Evolutionary conservation across 164 flowering plant species (phyloP).

Genomic region (Annona squamosa): DNA sequence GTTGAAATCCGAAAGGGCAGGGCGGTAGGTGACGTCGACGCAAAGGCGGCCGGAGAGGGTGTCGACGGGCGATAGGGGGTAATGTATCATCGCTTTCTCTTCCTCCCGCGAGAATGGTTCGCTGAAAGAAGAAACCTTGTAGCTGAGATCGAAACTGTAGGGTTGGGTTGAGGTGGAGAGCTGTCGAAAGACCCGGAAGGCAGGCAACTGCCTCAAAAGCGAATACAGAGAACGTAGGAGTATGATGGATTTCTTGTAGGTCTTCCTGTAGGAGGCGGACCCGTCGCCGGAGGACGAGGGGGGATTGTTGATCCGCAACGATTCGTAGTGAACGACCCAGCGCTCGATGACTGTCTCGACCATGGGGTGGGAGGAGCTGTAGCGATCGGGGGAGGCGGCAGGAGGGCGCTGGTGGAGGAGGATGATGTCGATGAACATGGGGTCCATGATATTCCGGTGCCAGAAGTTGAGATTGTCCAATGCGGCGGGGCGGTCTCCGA

Average conservation of each 20-base stretch:
- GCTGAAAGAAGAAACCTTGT: slow-evolving; percentile 72
- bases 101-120: slow-evolving; percentile 59
- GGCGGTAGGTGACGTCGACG: slow-evolving; percentile 57
- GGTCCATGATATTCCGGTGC: slow-evolving; percentile 67
- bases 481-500: slow-evolving; percentile 69
- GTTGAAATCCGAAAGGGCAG: slow-evolving; percentile 58
- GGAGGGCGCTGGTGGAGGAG: slow-evolving; percentile 44
- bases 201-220: slow-evolving; percentile 76
- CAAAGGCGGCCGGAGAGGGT: slow-evolving; percentile 62
- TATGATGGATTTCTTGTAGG: slow-evolving; percentile 69
- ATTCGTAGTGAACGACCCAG: slow-evolving; percentile 76
- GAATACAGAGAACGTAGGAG: slow-evolving; percentile 65
- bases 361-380: slow-evolving; percentile 10
- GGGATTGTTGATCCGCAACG: slow-evolving; percentile 19
- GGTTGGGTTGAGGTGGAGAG: slow-evolving; percentile 43
- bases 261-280: slow-evolving; percentile 42
- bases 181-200: slow-evolving; percentile 53
- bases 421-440: slow-evolving; percentile 72
- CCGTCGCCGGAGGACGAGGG: slow-evolving; percentile 30
- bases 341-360: slow-evolving; percentile 78
- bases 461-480: slow-evolving; percentile 61
- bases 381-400: slow-evolving; percentile 19
- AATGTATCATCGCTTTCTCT: slow-evolving; percentile 49
- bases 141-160: slow-evolving; percentile 57
- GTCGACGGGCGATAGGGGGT: slow-evolving; percentile 65